Evolutionary conservation across 2,329 filamentous ascomycete species (phyloP), one percentile per base, ranked within the genome.

Genomic region (Fusarium domesticum): DNA sequence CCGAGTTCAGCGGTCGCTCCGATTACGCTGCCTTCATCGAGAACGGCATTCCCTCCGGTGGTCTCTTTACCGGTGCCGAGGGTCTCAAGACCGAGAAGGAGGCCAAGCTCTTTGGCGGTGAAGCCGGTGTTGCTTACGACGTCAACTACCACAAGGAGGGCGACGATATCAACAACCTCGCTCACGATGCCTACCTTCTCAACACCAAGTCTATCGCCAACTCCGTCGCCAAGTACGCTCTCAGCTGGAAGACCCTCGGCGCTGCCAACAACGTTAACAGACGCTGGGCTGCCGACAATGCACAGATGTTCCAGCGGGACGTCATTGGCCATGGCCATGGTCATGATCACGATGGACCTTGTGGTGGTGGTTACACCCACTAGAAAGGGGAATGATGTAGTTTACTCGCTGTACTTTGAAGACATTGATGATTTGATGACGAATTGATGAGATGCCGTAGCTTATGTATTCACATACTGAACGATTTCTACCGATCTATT

Each of bases 21-120:
- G 84, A 87, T 61, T 87, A 87, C 58, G 81, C 77, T 31, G 80
- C 76, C 3, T 87, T 87, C 68, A 78, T 85, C 50, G 74, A 78
- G 58, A 77, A 76, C 52, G 80, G 80, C 8, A 83, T 87, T 46
- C 80, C 85, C 2, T 76, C 78, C 0, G 84, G 84, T 18, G 85
- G 85, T 11, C 72, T 88, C 45, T 84, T 84, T 57, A 87, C 84
- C 7, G 83, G 83, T 10, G 83, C 83, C 3, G 82, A 85, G 61
- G 76, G 69, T 5, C 61, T 81, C 62, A 85, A 84, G 74, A 84
- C 80, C 0, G 69, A 70, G 25, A 74, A 76, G 32, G 77, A 87
- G 59, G 77, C 70, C 0, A 69, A 67, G 28, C 64, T 79, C 57
- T 87, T 85, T 51, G 83, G 84, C 10, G 84, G 84, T 16, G 65